These are phyloP conservation scores for Aspergillus flavus DNA, from an alignment of 2,329 filamentous ascomycete genomes.

Conservation along the genomic window DNA sequence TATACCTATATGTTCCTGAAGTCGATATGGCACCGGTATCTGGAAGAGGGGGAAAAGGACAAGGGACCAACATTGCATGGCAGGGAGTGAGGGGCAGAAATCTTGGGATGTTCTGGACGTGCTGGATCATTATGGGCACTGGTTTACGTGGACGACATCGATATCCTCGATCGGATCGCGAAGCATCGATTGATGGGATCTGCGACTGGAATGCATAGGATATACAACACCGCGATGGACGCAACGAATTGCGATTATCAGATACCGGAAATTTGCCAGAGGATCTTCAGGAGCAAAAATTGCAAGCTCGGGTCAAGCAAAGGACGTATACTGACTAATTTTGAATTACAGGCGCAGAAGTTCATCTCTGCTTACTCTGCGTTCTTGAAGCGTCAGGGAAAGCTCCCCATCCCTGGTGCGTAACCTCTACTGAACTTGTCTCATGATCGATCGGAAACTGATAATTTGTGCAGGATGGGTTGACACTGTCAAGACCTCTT, in stretches of 20 bases:
- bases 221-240: background rate
- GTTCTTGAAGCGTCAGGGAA: slow-evolving; percentile 72
- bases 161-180: background rate
- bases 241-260: background rate
- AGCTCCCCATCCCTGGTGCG: slow-evolving; percentile 70
- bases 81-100: background rate
- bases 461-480: slow-evolving; percentile 73
- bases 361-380: slow-evolving; percentile 69
- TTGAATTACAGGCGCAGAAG: slow-evolving; percentile 59
- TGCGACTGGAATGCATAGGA: slow-evolving; percentile 1
- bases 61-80: background rate
- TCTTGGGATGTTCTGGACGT: background rate
- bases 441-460: slow-evolving; percentile 4
- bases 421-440: slow-evolving; percentile 24
- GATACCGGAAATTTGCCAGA: background rate
- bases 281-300: background rate
- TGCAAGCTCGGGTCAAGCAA: too few species aligned
- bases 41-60: slow-evolving; percentile 11
- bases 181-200: slow-evolving; percentile 4
- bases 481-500: slow-evolving; percentile 98
- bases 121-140: background rate
- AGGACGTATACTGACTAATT: slow-evolving; percentile 21
- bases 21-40: slow-evolving; percentile 8
- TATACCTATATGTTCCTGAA: slow-evolving; percentile 21
- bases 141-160: background rate